Percentiles rank a stretch among this genome's conserved stretches.
Evolutionary conservation across 768 basidiomycete genomes (phyloP).

Genomic region (Hygrocybe punicea): DNA sequence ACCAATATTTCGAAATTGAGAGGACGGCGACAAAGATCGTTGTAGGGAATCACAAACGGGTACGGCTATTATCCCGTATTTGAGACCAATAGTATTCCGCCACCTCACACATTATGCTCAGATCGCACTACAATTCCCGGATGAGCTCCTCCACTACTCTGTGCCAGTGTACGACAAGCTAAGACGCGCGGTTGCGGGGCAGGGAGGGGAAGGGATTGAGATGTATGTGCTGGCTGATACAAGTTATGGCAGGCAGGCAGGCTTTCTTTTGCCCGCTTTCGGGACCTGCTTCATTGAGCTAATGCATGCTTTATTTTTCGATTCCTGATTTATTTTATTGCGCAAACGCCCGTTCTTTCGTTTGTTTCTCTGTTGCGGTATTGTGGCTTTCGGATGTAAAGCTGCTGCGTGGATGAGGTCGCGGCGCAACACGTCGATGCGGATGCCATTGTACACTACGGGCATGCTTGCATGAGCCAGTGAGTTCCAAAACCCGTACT

Average conservation of each 20-base stretch:
- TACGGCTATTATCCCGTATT: conserved; percentile 32
- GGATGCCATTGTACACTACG: conserved; percentile 90
- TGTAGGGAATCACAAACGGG: conserved; percentile 65
- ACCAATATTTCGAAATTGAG: conserved; percentile 72
- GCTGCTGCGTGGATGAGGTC: conserved; percentile 96
- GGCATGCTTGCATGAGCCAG: conserved; percentile 94
- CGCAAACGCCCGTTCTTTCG: not conserved
- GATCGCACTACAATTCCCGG: conserved; percentile 94
- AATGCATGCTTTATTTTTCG: not conserved
- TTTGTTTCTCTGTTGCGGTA: not conserved
- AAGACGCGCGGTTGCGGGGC: conserved; percentile 32
- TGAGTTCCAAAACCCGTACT: conserved; percentile 38
- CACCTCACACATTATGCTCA: conserved; percentile 24
- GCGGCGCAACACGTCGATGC: conserved; percentile 93
- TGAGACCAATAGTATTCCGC: too few relatives aligned
- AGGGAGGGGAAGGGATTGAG: conserved; percentile 44
- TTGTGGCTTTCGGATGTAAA: conserved; percentile 26
- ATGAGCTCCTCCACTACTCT: conserved; percentile 83
- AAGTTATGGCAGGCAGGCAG: conserved; percentile 85
- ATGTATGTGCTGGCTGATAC: conserved; percentile 95
- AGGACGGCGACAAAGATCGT: conserved; percentile 60
- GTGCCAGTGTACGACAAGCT: conserved; percentile 77
- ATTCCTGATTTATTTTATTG: not conserved
- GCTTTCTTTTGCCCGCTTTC: conserved; percentile 5
- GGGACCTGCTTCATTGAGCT: conserved; percentile 8